phyloP scores from a whole-genome alignment of 805 yeast species.

The Pichia occidentalis region DNA sequence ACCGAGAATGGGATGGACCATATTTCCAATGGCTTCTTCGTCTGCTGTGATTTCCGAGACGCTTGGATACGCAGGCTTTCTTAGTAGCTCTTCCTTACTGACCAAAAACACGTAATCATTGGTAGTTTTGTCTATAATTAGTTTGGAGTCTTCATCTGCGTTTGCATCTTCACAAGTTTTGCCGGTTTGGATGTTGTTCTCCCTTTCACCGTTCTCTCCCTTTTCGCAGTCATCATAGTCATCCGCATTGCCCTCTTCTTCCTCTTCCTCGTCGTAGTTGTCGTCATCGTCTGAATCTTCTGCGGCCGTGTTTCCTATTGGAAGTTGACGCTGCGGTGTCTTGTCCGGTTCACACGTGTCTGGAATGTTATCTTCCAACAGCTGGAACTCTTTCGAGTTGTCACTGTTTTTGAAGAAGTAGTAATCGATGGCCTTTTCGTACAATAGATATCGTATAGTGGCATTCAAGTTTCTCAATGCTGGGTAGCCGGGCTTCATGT shows the following conservation, averaged over 20 bases:
- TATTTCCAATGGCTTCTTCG: conserved; percentile 29
- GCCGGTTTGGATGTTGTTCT: too few species aligned
- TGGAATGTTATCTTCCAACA: conserved; percentile 27
- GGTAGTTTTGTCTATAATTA: conserved; percentile 1
- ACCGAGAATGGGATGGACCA: conserved; percentile 32
- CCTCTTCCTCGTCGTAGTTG: conserved; percentile 20
- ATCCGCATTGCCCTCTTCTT: conserved; percentile 15
- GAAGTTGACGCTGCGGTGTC: background rate
- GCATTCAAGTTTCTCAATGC: conserved; percentile 53
- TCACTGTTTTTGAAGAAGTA: conserved; percentile 15
- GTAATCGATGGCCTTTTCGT: conserved; percentile 61
- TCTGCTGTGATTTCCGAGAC: conserved; percentile 21
- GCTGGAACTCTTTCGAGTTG: conserved; percentile 16
- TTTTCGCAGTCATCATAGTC: conserved; percentile 12
- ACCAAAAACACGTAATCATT: conserved; percentile 10
- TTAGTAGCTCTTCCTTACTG: conserved; percentile 16
- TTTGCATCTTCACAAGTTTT: background rate
- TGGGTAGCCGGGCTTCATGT: conserved; percentile 39
- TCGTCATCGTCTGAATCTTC: conserved; percentile 31
- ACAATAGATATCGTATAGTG: conserved; percentile 49
- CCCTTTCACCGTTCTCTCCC: too few species aligned
- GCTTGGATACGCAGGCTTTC: conserved; percentile 28
- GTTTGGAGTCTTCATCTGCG: background rate
- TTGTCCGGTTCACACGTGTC: conserved; percentile 23
- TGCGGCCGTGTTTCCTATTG: conserved; percentile 16